Evolutionary conservation across 2,329 filamentous ascomycete species (phyloP).

Genomic region (Epichloe baconii): DNA sequence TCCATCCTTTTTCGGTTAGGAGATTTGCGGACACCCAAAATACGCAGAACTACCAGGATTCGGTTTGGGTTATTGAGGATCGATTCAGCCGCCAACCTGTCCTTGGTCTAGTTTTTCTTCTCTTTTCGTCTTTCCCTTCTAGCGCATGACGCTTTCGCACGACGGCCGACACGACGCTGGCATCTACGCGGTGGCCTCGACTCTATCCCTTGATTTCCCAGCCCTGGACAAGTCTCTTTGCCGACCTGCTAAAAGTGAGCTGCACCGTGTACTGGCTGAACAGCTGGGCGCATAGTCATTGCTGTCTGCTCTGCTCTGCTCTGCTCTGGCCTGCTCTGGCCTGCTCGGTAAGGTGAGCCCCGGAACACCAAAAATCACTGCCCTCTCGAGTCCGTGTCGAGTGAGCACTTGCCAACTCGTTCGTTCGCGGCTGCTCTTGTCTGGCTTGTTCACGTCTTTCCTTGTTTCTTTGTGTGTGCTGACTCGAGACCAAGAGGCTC

Average conservation of each 20-base stretch:
- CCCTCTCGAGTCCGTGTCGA: not conserved
- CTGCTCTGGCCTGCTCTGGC: not conserved
- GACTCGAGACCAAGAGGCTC: not conserved
- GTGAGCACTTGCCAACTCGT: not conserved
- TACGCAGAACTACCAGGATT: not conserved
- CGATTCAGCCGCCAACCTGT: not conserved
- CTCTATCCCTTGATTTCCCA: not conserved
- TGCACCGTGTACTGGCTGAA: not conserved
- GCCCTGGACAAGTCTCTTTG: not conserved
- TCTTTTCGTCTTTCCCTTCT: not conserved
- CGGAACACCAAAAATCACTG: not conserved
- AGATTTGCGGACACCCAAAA: constrained; percentile 2
- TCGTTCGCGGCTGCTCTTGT: not conserved
- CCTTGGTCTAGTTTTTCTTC: not conserved
- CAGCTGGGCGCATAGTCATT: not conserved
- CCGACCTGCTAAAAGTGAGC: not conserved
- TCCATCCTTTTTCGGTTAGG: not conserved
- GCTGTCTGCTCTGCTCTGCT: not conserved
- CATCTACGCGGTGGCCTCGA: not conserved
- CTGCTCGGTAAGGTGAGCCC: not conserved
- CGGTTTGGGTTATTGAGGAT: not conserved
- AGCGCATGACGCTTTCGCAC: not conserved
- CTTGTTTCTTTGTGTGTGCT: not conserved
- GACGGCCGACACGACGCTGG: not conserved
- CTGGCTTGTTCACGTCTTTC: not conserved